Conservation (phyloP, 140 eudicot species). For the Senecio squalidus region DNA sequence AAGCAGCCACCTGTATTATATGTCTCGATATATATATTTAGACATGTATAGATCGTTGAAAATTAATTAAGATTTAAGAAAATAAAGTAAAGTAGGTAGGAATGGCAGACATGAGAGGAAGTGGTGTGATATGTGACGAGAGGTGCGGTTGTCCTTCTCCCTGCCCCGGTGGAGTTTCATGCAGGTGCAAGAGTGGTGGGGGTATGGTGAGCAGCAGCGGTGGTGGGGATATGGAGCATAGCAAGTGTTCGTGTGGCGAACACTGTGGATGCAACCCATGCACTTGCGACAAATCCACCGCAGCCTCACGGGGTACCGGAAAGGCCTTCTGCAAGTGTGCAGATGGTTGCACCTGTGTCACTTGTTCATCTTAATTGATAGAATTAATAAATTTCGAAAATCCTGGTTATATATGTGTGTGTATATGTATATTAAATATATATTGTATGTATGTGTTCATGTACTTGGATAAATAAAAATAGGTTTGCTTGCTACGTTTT, state of each 20-base stretch:
- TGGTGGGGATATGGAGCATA: slow-evolving; percentile 32
- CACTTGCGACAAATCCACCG: slow-evolving; percentile 24
- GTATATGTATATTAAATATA: no score
- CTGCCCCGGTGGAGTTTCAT: slow-evolving; percentile 51
- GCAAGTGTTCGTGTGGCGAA: slow-evolving; percentile 55
- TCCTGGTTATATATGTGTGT: no score
- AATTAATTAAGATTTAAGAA: no score
- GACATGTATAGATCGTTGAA: no score
- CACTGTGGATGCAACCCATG: slow-evolving; percentile 81
- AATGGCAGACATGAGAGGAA: slow-evolving; percentile 39
- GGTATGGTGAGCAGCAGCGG: slow-evolving; percentile 16
- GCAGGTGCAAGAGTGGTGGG: slow-evolving; percentile 44
- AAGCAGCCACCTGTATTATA: no score
- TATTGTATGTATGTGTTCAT: no score
- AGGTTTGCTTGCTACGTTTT: no score
- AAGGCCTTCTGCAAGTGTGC: slow-evolving; percentile 55
- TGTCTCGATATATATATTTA: no score
- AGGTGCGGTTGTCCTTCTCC: slow-evolving; percentile 64
- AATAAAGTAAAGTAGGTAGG: background rate
- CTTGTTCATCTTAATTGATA: slow-evolving; percentile 47
- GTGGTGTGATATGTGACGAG: slow-evolving; percentile 38
- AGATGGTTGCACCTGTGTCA: slow-evolving; percentile 43
- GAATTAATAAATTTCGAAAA: no score
- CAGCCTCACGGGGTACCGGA: slow-evolving; percentile 28
- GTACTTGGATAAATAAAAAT: no score